Conservation (phyloP, 345 rosid species). For the Gossypium bickii region DNA sequence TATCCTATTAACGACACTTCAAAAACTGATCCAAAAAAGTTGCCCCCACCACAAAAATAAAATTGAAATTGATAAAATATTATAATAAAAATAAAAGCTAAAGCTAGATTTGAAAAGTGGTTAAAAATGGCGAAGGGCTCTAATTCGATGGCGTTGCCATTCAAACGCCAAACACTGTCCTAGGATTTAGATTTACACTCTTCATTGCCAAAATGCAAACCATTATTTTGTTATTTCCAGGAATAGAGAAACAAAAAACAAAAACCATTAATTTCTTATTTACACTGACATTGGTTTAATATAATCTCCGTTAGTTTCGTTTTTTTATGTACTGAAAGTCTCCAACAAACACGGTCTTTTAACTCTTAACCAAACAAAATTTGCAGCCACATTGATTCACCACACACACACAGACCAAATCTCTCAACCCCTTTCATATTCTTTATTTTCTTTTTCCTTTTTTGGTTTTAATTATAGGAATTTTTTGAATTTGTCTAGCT, state of each 20-base stretch:
- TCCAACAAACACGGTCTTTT: slow-evolving; percentile 12
- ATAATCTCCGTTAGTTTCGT: background rate
- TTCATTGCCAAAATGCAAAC: background rate
- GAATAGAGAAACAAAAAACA: background rate
- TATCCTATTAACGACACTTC: too few species aligned
- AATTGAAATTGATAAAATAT: too few species aligned
- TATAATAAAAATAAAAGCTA: too few species aligned
- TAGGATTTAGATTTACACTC: background rate
- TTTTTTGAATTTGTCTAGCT: background rate
- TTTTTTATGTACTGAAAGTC: background rate
- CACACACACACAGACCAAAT: background rate
- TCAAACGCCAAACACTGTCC: background rate
- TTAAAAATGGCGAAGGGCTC: background rate
- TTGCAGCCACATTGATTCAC: background rate
- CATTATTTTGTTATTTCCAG: background rate
- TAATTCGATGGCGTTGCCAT: background rate
- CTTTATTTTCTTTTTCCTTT: background rate
- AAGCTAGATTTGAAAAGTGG: background rate
- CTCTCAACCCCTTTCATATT: background rate
- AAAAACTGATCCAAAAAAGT: too few species aligned
- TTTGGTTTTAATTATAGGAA: background rate
- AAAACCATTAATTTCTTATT: too few species aligned
- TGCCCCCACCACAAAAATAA: too few species aligned
- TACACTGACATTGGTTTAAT: too few species aligned
- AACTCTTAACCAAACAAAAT: slow-evolving; percentile 3